Conservation (phyloP, 441 rosid species). For the Brassica balearica region DNA sequence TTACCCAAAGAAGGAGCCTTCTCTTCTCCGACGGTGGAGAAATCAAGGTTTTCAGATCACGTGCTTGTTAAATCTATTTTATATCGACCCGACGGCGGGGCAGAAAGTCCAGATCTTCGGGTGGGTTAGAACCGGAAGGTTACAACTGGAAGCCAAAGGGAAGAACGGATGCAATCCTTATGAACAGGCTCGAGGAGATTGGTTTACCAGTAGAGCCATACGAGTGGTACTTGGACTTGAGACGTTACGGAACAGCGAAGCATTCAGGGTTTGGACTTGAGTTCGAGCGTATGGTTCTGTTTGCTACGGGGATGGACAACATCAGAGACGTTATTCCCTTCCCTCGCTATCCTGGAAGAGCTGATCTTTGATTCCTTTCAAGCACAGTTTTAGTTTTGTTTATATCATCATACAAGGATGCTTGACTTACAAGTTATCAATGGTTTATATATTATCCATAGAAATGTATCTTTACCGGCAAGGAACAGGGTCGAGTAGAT, state of each 20-base stretch:
- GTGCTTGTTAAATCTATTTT: conserved; percentile 29
- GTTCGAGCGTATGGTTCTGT: conserved; percentile 91
- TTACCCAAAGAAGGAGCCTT: no score
- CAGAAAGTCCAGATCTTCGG: conserved; percentile 38
- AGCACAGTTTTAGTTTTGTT: neutral
- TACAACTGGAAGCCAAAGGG: conserved; percentile 57
- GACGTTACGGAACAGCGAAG: conserved; percentile 87
- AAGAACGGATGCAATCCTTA: conserved; percentile 41
- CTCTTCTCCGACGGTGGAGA: conserved; percentile 5
- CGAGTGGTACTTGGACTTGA: conserved; percentile 92
- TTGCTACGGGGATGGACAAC: conserved; percentile 92
- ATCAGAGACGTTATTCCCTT: conserved; percentile 96
- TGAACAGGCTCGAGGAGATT: conserved; percentile 38
- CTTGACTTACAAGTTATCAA: conserved; percentile 15
- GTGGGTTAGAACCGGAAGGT: conserved; percentile 82
- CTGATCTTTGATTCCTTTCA: conserved; percentile 70
- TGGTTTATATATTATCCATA: conserved; percentile 29
- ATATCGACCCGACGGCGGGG: conserved; percentile 43
- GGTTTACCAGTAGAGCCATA: conserved; percentile 81
- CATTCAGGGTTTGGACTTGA: conserved; percentile 95
- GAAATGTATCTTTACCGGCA: conserved; percentile 54
- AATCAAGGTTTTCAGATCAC: conserved; percentile 17
- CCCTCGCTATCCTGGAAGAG: conserved; percentile 95
- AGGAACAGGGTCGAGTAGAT: conserved; percentile 48
- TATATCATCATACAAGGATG: neutral